Evolutionary conservation across 164 flowering plant species (phyloP).

Genomic region (Brasenia schreberi): DNA sequence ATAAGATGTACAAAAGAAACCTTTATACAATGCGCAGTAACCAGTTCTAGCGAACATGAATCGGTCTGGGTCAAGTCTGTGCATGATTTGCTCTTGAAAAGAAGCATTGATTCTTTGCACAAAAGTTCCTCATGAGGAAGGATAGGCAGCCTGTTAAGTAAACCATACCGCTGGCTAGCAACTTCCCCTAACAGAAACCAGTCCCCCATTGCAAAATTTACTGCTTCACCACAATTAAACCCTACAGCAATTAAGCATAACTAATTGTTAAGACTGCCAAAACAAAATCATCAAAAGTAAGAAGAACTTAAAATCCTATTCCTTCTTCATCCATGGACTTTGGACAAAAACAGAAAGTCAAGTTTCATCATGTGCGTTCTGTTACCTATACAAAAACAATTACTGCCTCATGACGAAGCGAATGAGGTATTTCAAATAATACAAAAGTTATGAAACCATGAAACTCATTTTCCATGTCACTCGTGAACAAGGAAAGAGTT

Average conservation of each 20-base stretch:
- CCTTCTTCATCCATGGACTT: too few species aligned
- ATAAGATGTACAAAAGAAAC: conserved; percentile 70
- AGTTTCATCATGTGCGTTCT: too few species aligned
- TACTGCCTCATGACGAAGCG: too few species aligned
- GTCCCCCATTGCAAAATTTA: conserved; percentile 91
- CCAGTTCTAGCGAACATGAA: conserved; percentile 23
- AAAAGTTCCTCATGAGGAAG: conserved; percentile 95
- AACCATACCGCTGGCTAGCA: conserved; percentile 82
- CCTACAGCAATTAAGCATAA: conserved; percentile 25
- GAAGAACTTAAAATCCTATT: too few species aligned
- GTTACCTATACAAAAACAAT: too few species aligned
- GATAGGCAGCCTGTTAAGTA: conserved; percentile 73
- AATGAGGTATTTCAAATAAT: too few species aligned
- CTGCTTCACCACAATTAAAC: conserved; percentile 98
- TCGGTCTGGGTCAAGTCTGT: conserved; percentile 23
- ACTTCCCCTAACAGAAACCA: conserved; percentile 88
- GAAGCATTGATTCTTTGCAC: conserved; percentile 86
- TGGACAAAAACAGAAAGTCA: too few species aligned
- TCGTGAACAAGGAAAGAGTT: too few species aligned
- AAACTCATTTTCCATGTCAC: too few species aligned
- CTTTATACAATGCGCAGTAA: conserved; percentile 38
- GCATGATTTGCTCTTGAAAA: conserved; percentile 15
- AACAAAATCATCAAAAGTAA: too few species aligned
- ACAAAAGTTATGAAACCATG: too few species aligned
- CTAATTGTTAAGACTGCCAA: too few species aligned